phyloP scores from a whole-genome alignment of 108 stramenopile genomes.

The Aurantiochytrium sp. region DNA sequence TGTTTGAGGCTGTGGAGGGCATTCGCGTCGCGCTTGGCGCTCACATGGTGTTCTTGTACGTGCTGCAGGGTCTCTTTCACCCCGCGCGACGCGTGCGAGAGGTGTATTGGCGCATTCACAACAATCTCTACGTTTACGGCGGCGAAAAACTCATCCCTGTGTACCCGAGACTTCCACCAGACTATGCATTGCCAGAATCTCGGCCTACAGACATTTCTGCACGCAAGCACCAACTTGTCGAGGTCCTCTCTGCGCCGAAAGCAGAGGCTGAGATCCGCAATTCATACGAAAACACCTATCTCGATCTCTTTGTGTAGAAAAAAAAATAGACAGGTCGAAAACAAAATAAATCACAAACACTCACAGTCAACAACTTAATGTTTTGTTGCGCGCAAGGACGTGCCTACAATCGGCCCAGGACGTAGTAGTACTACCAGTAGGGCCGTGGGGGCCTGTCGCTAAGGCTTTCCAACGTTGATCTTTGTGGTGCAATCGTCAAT shows the following conservation, averaged over 20 bases:
- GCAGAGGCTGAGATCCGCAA: not conserved
- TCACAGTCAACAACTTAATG: too few species aligned
- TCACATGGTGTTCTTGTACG: slow-evolving; percentile 76
- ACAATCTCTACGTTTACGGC: slow-evolving; percentile 91
- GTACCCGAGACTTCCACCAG: slow-evolving; percentile 54
- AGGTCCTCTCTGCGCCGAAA: not conserved
- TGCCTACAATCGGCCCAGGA: too few species aligned
- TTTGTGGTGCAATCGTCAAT: too few species aligned
- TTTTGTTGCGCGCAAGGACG: too few species aligned
- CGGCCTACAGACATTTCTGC: not conserved
- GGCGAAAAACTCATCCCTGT: slow-evolving; percentile 84
- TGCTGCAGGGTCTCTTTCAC: slow-evolving; percentile 91
- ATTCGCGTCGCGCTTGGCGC: slow-evolving; percentile 88
- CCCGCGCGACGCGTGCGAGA: slow-evolving; percentile 95
- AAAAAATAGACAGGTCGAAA: not conserved
- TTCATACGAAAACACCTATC: not conserved
- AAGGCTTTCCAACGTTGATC: too few species aligned
- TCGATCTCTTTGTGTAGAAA: slow-evolving; percentile 3
- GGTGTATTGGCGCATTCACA: slow-evolving; percentile 96
- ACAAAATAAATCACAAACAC: not conserved
- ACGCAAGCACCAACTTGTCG: not conserved
- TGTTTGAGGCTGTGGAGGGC: slow-evolving; percentile 95
- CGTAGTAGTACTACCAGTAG: too few species aligned
- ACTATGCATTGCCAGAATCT: not conserved
- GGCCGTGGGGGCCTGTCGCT: too few species aligned